phyloP scores from a whole-genome alignment of 2,329 filamentous ascomycete genomes.

The Neopestalotiopsis clavispora region DNA sequence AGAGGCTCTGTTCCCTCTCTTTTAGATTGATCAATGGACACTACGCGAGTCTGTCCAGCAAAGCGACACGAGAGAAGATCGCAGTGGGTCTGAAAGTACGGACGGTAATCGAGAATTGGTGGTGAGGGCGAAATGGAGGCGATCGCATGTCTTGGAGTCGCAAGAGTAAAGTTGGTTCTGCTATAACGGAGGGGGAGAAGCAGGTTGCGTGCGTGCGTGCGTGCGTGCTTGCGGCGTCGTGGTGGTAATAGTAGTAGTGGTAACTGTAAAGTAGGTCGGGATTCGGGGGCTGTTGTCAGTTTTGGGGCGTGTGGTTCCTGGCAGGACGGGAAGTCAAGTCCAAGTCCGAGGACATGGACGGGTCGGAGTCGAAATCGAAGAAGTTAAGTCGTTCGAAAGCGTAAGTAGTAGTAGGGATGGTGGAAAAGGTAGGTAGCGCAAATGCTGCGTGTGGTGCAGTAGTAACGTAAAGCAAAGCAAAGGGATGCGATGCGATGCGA shows the following conservation, averaged over 20 bases:
- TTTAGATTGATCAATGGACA: constrained; percentile 10
- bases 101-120: constrained; percentile 19
- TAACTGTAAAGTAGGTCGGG: constrained; percentile 13
- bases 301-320: background rate
- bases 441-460: background rate
- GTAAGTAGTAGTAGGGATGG: background rate
- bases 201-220: constrained; percentile 21
- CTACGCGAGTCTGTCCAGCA: constrained; percentile 21
- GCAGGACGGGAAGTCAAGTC: background rate
- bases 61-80: constrained; percentile 27
- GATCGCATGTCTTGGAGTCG: constrained; percentile 18
- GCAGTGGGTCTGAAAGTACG: constrained; percentile 23
- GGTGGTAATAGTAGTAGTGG: background rate
- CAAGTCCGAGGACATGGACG: background rate
- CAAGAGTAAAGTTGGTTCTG: background rate
- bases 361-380: background rate
- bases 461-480: background rate
- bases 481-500: constrained; percentile 11
- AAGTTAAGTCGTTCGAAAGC: background rate
- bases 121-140: constrained; percentile 20
- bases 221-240: constrained; percentile 14
- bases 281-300: constrained; percentile 7
- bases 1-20: background rate
- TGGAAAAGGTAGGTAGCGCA: background rate
- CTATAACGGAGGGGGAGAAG: background rate